These are phyloP conservation scores for Neophaeococcomyces aloes DNA, from an alignment of 2,329 filamentous ascomycete genomes.

Conservation along the genomic window DNA sequence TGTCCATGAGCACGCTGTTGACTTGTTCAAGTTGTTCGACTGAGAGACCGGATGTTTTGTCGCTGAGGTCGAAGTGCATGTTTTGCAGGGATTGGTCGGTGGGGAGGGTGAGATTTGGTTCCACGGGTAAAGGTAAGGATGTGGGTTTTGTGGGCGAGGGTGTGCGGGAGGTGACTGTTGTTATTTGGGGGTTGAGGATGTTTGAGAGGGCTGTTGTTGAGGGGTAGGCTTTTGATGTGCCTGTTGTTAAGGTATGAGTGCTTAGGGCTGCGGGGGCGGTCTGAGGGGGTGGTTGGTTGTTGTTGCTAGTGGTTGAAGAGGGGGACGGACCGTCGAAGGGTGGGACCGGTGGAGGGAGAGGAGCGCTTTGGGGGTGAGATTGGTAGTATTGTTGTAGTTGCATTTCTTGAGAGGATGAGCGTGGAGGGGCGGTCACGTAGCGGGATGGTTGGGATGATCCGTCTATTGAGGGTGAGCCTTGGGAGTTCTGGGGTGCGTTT, in stretches of 20 bases:
- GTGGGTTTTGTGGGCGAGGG: constrained; percentile 9
- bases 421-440: no score
- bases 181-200: constrained; percentile 20
- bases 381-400: no score
- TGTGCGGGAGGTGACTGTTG: no score
- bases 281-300: no score
- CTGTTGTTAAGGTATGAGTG: constrained; percentile 1
- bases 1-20: constrained; percentile 80
- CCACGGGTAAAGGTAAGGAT: constrained; percentile 10
- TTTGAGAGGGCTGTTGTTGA: constrained; percentile 13
- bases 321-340: constrained; percentile 7
- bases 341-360: constrained; percentile 9
- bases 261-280: background rate
- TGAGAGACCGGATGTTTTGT: constrained; percentile 62
- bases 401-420: background rate
- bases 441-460: no score
- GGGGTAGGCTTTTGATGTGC: background rate
- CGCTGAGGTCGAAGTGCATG: constrained; percentile 54
- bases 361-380: no score
- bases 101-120: constrained; percentile 32
- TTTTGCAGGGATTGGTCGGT: constrained; percentile 44
- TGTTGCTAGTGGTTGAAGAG: no score
- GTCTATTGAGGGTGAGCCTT: no score
- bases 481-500: no score
- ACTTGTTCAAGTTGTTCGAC: constrained; percentile 95